Evolutionary conservation across 768 basidiomycete genomes (phyloP), one percentile per base, ranked within the genome.

Genomic region (Panus rudis): DNA sequence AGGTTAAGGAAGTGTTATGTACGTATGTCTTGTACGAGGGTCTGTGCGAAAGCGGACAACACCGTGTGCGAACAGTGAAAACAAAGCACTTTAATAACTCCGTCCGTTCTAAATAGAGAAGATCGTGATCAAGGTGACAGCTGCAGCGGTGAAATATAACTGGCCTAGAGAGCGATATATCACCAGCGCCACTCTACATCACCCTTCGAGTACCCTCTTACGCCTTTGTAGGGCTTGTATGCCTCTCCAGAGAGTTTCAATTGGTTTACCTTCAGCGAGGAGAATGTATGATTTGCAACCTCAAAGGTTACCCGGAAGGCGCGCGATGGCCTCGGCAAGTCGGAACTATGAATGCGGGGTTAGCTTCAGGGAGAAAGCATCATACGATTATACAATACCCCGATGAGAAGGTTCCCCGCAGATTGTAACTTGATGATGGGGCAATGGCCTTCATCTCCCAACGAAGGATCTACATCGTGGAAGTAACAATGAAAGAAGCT

Each of bases 221-320:
- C 84, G 13, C 92, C 92, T 62, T 93, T 94, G 66, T 86, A 96
- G 10, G 87, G 86, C 62, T 93, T 94, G 63, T 93, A 93, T 10
- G 63, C 63, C 59, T 92, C 89, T 11, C 84, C 81, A 2, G 71
- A 80, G 21, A 89, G 66, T 61, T 81, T 89, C 33, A 94, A 73
- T 52, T 92, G 85, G 46, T 92, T 88, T 4, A 94, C 81, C 54
- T 85, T 88, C 35, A 94, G 67, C 16, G 84, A 73, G 5, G 89
- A 90, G 59, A 83, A 88, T 26, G 80, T 81, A 55, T 85, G 53
- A 37, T 68, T 74, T 19, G 79, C 75, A 22, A 92, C 72, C 32
- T 80, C 75, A 59, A 90, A 94, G 16, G 66, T 67, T 37, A 90
- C 70, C 52, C 78, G 76, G 41, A 93, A 69, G 3, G 88, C 81